These are phyloP conservation scores for Nelumbo lutea DNA, from an alignment of 164 flowering plant species.

Conservation along the genomic window DNA sequence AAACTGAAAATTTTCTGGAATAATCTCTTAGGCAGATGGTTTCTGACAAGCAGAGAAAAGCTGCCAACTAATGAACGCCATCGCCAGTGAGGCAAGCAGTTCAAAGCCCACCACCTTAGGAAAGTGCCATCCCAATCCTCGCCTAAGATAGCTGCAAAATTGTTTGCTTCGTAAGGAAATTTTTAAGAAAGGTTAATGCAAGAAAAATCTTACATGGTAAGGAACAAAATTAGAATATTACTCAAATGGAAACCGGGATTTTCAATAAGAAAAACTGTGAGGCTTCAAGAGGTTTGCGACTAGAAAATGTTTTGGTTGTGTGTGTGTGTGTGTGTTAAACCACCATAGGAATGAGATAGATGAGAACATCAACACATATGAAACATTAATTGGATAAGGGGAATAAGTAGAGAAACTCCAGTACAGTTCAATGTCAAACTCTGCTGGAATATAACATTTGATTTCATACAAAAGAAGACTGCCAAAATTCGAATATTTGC, in stretches of 20 bases:
- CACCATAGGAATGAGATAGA: not conserved
- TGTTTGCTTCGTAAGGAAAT: not conserved
- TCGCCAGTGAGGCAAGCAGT: constrained; percentile 63
- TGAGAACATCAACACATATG: not conserved
- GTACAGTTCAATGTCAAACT: not conserved
- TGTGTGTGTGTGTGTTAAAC: not conserved
- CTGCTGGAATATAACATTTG: not conserved
- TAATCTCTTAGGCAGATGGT: constrained; percentile 47
- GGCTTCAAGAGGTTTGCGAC: not conserved
- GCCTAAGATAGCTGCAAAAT: constrained; percentile 74
- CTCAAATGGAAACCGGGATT: not conserved
- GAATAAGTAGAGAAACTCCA: not conserved
- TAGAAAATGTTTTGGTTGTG: not conserved
- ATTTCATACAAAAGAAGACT: not conserved
- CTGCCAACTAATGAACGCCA: constrained; percentile 92
- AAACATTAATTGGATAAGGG: not conserved
- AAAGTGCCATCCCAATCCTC: constrained; percentile 84
- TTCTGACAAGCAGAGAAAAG: constrained; percentile 85
- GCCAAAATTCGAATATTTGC: too few species aligned
- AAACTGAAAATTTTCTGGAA: too few species aligned
- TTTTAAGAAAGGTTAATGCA: not conserved
- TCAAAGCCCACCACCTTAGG: constrained; percentile 88
- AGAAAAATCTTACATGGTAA: not conserved
- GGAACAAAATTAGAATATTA: not conserved
- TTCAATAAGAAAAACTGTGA: not conserved